Base-by-base conservation (phyloP, 1,139 yeast genomes). In the Diutina mesorugosa region DNA sequence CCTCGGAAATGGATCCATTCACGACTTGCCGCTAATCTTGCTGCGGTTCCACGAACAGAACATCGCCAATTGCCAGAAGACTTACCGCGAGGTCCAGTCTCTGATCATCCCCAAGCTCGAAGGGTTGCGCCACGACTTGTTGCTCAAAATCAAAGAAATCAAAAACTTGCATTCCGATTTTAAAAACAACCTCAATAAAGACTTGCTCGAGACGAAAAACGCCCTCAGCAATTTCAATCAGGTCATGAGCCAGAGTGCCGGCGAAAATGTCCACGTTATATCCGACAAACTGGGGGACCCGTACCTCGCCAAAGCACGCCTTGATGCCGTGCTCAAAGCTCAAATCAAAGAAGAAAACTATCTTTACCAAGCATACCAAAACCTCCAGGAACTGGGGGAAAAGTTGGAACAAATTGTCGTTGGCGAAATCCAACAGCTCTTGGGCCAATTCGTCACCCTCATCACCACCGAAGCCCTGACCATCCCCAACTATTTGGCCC, bases 371-470 rank as follows among this genome's bases (percentile, higher is more conserved):
- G 97, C 98, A 0, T 91, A 81, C 66, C 78, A 84, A 61, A 91
- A 93, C 69, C 76, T 91, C 62, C 97, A 93, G 71, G 81, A 82
- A 50, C 87, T 96, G 1, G 97, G 96, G 54, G 84, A 87, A 59
- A 95, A 90, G 66, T 78, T 95, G 62, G 98, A 91, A 69, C 83
- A 86, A 61, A 93, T 90, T 59, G 95, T 93, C 28, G 90, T 87
- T 50, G 77, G 84, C 67, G 97, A 91, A 67, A 75, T 93, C 56
- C 98, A 91, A 71, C 85, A 83, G 63, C 90, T 95, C 47, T 69
- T 90, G 61, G 80, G 85, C 9, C 79, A 79, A 55, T 91, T 85
- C 70, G 87, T 95, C 45, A 82, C 81, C 60, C 69, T 84, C 46
- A 70, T 87, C 57, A 85, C 84, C 55, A 81, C 80, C 59, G 91